phyloP scores from a whole-genome alignment of 306 rosid genomes.

The Potentilla sterilis region DNA sequence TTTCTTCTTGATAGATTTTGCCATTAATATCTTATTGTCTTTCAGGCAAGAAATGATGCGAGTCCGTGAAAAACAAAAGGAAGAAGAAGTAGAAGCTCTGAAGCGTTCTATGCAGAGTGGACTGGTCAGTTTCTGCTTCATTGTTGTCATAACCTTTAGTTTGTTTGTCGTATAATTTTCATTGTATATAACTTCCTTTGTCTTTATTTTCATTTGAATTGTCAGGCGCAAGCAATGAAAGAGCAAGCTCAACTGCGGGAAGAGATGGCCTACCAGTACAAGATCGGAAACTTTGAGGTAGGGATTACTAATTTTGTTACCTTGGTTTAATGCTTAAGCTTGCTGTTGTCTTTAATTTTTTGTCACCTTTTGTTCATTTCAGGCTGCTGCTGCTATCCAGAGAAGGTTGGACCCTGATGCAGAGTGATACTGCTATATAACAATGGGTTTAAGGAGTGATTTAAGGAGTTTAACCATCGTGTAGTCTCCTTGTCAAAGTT shows the following conservation, averaged over 20 bases:
- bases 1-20: background rate
- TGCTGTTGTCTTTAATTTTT: conserved; percentile 10
- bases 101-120: conserved; percentile 88
- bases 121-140: conserved; percentile 58
- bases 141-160: conserved; percentile 10
- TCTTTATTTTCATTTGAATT: conserved; percentile 17
- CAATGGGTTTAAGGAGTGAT: background rate
- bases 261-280: conserved; percentile 99
- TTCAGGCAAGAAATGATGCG: conserved; percentile 70
- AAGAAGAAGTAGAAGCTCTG: conserved; percentile 70
- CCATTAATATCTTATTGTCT: conserved; percentile 12
- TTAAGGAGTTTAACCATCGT: background rate
- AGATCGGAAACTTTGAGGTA: conserved; percentile 89
- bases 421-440: conserved; percentile 61
- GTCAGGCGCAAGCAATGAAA: conserved; percentile 99
- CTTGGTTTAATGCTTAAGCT: background rate
- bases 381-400: conserved; percentile 99
- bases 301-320: conserved; percentile 13
- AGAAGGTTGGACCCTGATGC: conserved; percentile 95
- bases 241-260: conserved; percentile 98
- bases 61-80: conserved; percentile 86
- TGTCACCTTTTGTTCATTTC: conserved; percentile 16
- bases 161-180: conserved; percentile 1
- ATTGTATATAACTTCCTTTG: background rate
- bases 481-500: no score